A percentile compares a stretch with the other conserved stretches of the same genome.
Conservation (phyloP, 1,139 yeast genomes). For the Pichia sp. region DNA sequence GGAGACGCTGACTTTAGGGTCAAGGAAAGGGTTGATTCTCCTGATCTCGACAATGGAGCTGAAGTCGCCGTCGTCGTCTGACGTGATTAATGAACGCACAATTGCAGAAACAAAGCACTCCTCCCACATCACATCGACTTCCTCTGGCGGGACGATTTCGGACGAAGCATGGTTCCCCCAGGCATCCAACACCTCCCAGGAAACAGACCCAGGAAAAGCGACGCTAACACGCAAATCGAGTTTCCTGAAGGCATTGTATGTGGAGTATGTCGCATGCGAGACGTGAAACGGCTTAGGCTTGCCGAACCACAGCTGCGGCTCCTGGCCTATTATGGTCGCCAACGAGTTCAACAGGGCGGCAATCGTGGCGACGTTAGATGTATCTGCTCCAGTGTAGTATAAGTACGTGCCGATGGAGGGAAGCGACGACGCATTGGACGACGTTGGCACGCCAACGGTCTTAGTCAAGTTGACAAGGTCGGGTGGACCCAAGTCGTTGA, state of each 20-base stretch:
- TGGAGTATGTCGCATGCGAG: slow-evolving; percentile 54
- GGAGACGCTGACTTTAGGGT: slow-evolving; percentile 42
- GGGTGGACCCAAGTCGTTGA: slow-evolving; percentile 56
- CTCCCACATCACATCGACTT: slow-evolving; percentile 63
- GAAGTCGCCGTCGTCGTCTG: slow-evolving; percentile 65
- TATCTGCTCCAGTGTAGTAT: slow-evolving; percentile 55
- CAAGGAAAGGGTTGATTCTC: slow-evolving; percentile 59
- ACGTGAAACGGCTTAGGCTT: slow-evolving; percentile 56
- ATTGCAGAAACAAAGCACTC: slow-evolving; percentile 67
- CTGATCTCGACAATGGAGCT: slow-evolving; percentile 56
- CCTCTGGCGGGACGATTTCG: slow-evolving; percentile 47
- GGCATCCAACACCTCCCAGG: slow-evolving; percentile 39
- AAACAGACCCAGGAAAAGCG: slow-evolving; percentile 56
- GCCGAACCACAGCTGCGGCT: slow-evolving; percentile 54
- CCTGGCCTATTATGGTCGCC: slow-evolving; percentile 46
- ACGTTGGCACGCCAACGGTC: slow-evolving; percentile 38
- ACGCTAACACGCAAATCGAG: slow-evolving; percentile 70
- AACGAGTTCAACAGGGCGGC: slow-evolving; percentile 54
- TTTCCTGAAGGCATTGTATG: slow-evolving; percentile 64
- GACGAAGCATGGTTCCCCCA: slow-evolving; percentile 38
- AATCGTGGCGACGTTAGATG: slow-evolving; percentile 53
- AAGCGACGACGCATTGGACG: slow-evolving; percentile 30
- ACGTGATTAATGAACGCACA: slow-evolving; percentile 49
- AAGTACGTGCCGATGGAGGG: slow-evolving; percentile 43
- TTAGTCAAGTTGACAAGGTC: slow-evolving; percentile 53